Conservation (phyloP, 768 basidiomycete species). For the Harrya chromipes region DNA sequence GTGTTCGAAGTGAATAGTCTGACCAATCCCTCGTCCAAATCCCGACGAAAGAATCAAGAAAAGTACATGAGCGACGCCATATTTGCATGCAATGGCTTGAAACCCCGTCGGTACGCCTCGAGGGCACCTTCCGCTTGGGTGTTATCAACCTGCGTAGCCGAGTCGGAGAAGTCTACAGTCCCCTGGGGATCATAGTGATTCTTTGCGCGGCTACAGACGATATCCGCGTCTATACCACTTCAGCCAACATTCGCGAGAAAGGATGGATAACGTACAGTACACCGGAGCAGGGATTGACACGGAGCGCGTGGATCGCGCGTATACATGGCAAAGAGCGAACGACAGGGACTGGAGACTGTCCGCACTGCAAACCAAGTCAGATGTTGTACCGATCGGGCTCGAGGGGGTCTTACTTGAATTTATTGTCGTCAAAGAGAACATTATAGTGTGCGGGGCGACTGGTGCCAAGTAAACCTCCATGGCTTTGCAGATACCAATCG, state of each 20-base stretch:
- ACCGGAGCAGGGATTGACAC: constrained; percentile 83
- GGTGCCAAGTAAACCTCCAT: constrained; percentile 75
- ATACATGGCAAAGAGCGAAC: constrained; percentile 78
- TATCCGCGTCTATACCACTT: constrained; percentile 60
- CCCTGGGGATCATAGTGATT: constrained; percentile 72
- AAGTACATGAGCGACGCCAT: constrained; percentile 61
- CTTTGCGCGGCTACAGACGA: constrained; percentile 72
- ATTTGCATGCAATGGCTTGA: constrained; percentile 53
- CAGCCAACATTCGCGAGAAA: neutral
- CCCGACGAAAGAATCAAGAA: constrained; percentile 28
- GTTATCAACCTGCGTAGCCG: constrained; percentile 46
- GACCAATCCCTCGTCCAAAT: too few relatives aligned
- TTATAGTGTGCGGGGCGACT: constrained; percentile 63
- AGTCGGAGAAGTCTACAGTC: constrained; percentile 57
- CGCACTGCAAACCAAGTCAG: constrained; percentile 38
- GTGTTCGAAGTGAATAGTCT: too few relatives aligned
- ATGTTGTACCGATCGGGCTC: neutral
- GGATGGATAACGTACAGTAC: constrained; percentile 52
- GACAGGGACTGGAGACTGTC: constrained; percentile 68
- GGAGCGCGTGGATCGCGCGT: constrained; percentile 74
- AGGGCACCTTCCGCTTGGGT: constrained; percentile 40
- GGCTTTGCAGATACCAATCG: constrained; percentile 77
- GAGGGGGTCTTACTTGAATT: constrained; percentile 46
- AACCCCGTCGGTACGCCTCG: constrained; percentile 48
- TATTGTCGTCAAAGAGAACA: constrained; percentile 47